Base-by-base conservation (phyloP, 2,329 filamentous ascomycete species). In the Fusarium proliferatum region DNA sequence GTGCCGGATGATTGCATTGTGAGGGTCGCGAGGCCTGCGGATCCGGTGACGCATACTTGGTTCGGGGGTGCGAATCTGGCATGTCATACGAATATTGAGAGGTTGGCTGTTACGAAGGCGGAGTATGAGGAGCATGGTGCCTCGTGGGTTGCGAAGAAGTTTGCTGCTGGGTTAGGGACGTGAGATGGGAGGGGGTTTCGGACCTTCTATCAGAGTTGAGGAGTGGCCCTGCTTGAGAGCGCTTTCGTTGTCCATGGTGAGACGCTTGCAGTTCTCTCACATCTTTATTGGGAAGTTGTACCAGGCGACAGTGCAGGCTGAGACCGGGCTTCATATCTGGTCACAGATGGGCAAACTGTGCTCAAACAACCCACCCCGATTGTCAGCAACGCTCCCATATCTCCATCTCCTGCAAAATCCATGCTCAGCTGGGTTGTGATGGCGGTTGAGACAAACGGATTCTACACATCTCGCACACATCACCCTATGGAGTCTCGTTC, bases 101-200 rank as follows among this genome's bases (percentile, higher is more conserved):
- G 88, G 55, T 82, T 95, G 17, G 88, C 90, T 4, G 93, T 98
- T n/a, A 96, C 94, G 1, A 94, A 93, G 80, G 89, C 93, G 69
- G 94, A 99, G 79, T 99, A 99, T 81, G 90, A 96, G 58, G 96
- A 99, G 81, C 84, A 95, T 79, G 96, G 96, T 13, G 89, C 88
- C 62, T 85, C 84, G 3, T 96, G 94, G 93, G 87, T 93, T 30
- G 90, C 90, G 34, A 91, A 90, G 77, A 94, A 89, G 79, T 96
- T 97, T 80, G 85, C 85, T 2, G 42, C 64, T 60, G 75, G 74
- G 4, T 48, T 78, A 16, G 76, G 72, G 23, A 74, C 71, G 2
- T 78, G 75, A 78, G 23, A 1, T 19, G 6, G 6, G 1, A 5
- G 2, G 2, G 34, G 19, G n/a, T 21, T 49, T 9, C 9, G 4